Evolutionary conservation across 371 early-diverging fungal species (phyloP).

Genomic region (Circinella minor): DNA sequence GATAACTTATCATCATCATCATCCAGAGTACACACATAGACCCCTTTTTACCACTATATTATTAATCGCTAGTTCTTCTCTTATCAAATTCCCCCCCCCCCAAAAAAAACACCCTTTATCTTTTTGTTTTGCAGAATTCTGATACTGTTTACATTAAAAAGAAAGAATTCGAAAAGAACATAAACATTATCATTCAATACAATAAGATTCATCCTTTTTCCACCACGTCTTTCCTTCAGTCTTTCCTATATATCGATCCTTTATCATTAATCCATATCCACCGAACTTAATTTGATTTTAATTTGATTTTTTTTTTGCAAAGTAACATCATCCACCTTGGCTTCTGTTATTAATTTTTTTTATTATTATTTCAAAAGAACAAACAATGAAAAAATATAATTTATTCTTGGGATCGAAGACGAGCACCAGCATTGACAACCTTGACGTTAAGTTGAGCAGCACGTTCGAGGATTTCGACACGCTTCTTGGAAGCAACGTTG

Average conservation of each 20-base stretch:
- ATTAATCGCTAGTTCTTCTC: not conserved
- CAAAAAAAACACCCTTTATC: not conserved
- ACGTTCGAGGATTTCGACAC: constrained; percentile 94
- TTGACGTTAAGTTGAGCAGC: constrained; percentile 97
- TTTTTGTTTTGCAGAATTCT: constrained; percentile 7
- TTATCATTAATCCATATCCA: too few relatives aligned
- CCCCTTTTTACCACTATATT: not conserved
- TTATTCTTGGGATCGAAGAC: constrained; percentile 88
- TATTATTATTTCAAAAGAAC: constrained; percentile 1
- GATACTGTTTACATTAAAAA: constrained; percentile 10
- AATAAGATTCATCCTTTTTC: constrained; percentile 4
- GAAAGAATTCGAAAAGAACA: not conserved
- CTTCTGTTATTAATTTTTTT: constrained; percentile 7
- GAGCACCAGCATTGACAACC: constrained; percentile 95
- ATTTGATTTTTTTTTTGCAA: not conserved
- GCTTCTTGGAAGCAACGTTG: constrained; percentile 95
- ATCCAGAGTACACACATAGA: not conserved
- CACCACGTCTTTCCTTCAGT: not conserved
- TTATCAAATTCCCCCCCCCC: not conserved
- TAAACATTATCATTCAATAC: not conserved
- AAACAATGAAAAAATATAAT: constrained; percentile 11
- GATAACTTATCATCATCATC: not conserved
- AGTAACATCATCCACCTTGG: constrained; percentile 5
- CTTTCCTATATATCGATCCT: not conserved
- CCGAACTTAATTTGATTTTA: too few relatives aligned